Conservation (phyloP, 164 flowering plant species). For the Chimonanthus salicifolius region DNA sequence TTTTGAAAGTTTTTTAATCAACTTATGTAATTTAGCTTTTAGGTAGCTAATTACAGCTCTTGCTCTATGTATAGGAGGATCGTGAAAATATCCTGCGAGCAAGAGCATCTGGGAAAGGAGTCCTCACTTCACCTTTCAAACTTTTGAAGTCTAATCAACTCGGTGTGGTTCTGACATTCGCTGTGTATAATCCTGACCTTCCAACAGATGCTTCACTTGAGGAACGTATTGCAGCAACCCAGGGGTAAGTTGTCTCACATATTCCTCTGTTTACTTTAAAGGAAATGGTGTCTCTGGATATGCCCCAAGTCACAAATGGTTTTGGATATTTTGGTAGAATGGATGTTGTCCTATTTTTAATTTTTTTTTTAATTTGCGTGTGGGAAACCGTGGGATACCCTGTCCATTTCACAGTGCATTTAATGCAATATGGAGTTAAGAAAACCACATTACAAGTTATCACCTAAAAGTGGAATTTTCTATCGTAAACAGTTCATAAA, state of each 20-base stretch:
- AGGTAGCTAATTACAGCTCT: not conserved
- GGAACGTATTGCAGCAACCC: slow-evolving; percentile 70
- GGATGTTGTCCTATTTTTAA: not conserved
- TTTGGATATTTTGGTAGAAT: not conserved
- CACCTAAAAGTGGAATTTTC: too few species aligned
- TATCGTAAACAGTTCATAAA: too few species aligned
- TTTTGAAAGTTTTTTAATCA: not conserved
- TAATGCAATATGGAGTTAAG: too few species aligned
- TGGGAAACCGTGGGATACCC: too few species aligned
- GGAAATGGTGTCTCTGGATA: not conserved
- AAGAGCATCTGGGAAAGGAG: slow-evolving; percentile 91
- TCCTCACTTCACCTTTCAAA: slow-evolving; percentile 86
- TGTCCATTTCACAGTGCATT: too few species aligned
- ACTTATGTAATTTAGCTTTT: not conserved
- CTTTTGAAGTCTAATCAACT: slow-evolving; percentile 83
- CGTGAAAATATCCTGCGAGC: slow-evolving; percentile 94
- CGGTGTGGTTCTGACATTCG: slow-evolving; percentile 93
- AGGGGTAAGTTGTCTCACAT: slow-evolving; percentile 45
- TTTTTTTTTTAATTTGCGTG: not conserved
- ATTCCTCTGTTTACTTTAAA: not conserved
- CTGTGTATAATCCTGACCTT: slow-evolving; percentile 66
- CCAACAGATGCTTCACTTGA: slow-evolving; percentile 66
- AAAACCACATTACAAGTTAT: not conserved
- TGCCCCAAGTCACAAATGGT: not conserved
- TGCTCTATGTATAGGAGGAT: slow-evolving; percentile 55